Base-by-base conservation (phyloP, 345 rosid genomes). In the Lenwebbia sp. region DNA sequence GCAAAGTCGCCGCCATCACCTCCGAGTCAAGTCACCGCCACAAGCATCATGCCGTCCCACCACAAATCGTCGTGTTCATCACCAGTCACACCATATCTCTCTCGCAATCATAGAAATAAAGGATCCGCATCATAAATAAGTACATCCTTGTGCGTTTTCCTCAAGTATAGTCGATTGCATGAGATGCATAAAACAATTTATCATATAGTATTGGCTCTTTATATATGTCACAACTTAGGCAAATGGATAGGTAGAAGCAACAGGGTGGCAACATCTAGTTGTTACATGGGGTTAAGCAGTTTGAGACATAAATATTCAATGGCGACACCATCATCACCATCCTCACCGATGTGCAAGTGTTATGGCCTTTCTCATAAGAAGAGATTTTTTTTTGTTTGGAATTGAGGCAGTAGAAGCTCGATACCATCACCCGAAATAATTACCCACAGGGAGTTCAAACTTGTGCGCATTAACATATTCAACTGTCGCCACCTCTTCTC, bases 401-500 rank as follows among this genome's bases (percentile, higher is more conserved):
- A 70, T 19, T 0, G 81, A 37, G 2, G 1, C 2, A 9, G 47
- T 37, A 19, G 25, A 70, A 58, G 37, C 41, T 70, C 2, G 12
- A 70, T 70, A 37, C 26, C 1, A 33, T 37, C 26, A 22, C 21
- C 22, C 13, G 1, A 37, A 37, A 33, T 37, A 13, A 19, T 21
- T 0, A 56, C 5, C 1, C 5, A 0, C 6, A 37, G 5, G 25
- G 5, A 37, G 41, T 33, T 25, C 26, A 10, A 70, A 21, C 12
- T 11, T 3, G 21, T 0, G 19, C 5, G 2, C 4, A 33, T 30
- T 21, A 33, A 2, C 44, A 2, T 33, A 70, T 19, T 11, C 19
- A 33, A 13, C 0, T 70, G 11, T 5, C 4, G 0, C 10, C 7
- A 70, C 2, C 1, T 70, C 4, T 0, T 33, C 13, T 33, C 1